Conservation (phyloP, 1,284 basidiomycete genomes). For the Fomitopsis schrenkii region DNA sequence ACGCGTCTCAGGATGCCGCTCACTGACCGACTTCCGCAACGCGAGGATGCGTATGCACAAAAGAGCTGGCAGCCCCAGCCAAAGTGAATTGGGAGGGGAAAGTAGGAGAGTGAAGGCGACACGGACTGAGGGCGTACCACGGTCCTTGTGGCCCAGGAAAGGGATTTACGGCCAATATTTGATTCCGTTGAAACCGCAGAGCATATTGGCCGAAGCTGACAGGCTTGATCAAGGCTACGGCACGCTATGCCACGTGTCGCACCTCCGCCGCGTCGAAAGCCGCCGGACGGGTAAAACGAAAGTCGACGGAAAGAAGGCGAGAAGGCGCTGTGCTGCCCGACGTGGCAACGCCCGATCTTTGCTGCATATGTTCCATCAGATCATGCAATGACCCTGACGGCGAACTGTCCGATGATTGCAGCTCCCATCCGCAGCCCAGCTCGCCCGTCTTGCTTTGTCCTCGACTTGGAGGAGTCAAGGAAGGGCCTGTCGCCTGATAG, state of each 20-base stretch:
- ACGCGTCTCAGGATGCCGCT: background rate
- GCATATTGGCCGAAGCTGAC: conserved; percentile 14
- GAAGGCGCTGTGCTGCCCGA: background rate
- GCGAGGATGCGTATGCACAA: background rate
- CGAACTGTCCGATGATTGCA: conserved; percentile 9
- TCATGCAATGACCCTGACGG: background rate
- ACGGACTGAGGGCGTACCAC: conserved; percentile 16
- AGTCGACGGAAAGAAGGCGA: conserved; percentile 4
- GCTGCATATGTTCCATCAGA: conserved; percentile 10
- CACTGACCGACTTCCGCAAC: conserved; percentile 12
- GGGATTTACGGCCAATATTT: conserved; percentile 23
- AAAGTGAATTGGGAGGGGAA: conserved; percentile 17
- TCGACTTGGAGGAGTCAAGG: background rate
- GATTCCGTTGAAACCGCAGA: conserved; percentile 27
- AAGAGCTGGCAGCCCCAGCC: conserved; percentile 4
- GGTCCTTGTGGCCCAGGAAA: conserved; percentile 17
- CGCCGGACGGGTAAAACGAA: conserved; percentile 14
- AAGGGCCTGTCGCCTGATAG: background rate
- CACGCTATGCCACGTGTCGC: conserved; percentile 11
- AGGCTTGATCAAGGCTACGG: conserved; percentile 6
- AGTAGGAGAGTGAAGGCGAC: conserved; percentile 17
- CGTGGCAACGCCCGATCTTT: conserved; percentile 8
- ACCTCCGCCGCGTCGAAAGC: conserved; percentile 11
- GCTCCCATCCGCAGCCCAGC: conserved; percentile 1
- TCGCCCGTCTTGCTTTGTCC: background rate